Percentiles rank a stretch among this genome's conserved stretches.
Conservation (phyloP, 1,284 basidiomycete species). For the Trametes hirsuta region DNA sequence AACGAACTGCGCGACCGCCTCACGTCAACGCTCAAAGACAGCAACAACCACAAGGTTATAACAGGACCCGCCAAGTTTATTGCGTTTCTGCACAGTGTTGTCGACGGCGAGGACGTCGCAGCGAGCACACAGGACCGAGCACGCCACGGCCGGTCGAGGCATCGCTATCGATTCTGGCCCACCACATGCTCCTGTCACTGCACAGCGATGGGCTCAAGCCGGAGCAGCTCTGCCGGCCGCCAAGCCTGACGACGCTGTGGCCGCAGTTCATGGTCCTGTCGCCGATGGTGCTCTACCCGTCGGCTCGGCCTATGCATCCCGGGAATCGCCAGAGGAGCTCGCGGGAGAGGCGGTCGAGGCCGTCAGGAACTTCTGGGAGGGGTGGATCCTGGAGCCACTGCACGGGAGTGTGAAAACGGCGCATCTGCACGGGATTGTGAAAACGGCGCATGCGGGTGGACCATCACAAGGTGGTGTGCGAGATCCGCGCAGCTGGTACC, state of each 20-base stretch:
- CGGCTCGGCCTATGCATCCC: slow-evolving; percentile 52
- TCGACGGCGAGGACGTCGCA: slow-evolving; percentile 14
- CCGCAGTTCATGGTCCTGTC: slow-evolving; percentile 69
- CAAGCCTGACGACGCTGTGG: slow-evolving; percentile 63
- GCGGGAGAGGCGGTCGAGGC: slow-evolving; percentile 73
- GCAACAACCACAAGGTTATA: slow-evolving; percentile 15
- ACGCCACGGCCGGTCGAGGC: slow-evolving; percentile 13
- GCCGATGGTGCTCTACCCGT: slow-evolving; percentile 56
- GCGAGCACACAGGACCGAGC: not conserved
- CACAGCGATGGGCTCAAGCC: slow-evolving; percentile 38
- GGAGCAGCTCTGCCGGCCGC: slow-evolving; percentile 56
- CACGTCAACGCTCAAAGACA: slow-evolving; percentile 29
- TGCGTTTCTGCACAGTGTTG: slow-evolving; percentile 16
- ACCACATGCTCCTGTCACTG: slow-evolving; percentile 31
- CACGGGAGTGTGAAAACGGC: slow-evolving; percentile 84
- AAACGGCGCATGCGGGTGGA: slow-evolving; percentile 60
- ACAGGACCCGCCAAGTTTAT: slow-evolving; percentile 21
- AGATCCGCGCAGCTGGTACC: slow-evolving; percentile 76
- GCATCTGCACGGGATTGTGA: slow-evolving; percentile 15
- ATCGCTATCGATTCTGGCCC: slow-evolving; percentile 27
- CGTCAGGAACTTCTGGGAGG: slow-evolving; percentile 72
- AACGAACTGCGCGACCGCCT: slow-evolving; percentile 54
- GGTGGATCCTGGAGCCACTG: slow-evolving; percentile 91
- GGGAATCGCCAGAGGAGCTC: slow-evolving; percentile 55
- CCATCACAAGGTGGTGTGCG: slow-evolving; percentile 70